phyloP scores from a whole-genome alignment of 768 basidiomycete species.

The Russula virescens region DNA sequence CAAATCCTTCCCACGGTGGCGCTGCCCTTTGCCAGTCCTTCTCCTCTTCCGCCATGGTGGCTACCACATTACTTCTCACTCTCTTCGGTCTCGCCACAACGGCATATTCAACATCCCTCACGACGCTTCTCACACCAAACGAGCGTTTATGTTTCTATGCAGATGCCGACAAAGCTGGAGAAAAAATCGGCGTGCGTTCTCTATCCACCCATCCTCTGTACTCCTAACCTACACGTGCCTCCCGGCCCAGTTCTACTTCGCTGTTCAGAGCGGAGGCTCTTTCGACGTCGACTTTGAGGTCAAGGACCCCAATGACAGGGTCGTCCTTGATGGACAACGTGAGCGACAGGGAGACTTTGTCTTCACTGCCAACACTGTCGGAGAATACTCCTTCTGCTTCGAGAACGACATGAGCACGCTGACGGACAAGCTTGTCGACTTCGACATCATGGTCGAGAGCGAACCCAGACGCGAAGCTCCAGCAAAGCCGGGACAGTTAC shows the following conservation, averaged over 20 bases:
- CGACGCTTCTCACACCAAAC: constrained; percentile 72
- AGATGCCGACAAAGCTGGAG: constrained; percentile 91
- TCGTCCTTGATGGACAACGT: constrained; percentile 79
- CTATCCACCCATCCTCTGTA: background rate
- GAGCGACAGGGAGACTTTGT: constrained; percentile 98
- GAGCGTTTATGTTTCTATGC: constrained; percentile 91
- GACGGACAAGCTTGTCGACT: constrained; percentile 90
- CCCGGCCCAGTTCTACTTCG: constrained; percentile 85
- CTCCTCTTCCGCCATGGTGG: constrained; percentile 13
- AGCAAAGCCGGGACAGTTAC: constrained; percentile 79
- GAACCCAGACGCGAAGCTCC: constrained; percentile 89
- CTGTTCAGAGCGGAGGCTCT: constrained; percentile 94
- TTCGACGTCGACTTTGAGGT: constrained; percentile 95
- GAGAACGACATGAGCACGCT: constrained; percentile 96
- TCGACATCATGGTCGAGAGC: constrained; percentile 97
- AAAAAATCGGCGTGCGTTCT: constrained; percentile 77
- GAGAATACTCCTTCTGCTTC: constrained; percentile 95
- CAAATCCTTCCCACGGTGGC: constrained; percentile 13
- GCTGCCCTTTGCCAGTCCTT: background rate
- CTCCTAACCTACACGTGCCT: constrained; percentile 1
- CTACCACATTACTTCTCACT: constrained; percentile 17
- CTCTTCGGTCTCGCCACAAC: constrained; percentile 24
- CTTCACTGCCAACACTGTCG: constrained; percentile 85
- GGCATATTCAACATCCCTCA: constrained; percentile 57
- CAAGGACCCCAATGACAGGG: constrained; percentile 83